These are phyloP conservation scores for Nepenthes mirabilis DNA, from an alignment of 148 eudicot genomes.

Conservation along the genomic window DNA sequence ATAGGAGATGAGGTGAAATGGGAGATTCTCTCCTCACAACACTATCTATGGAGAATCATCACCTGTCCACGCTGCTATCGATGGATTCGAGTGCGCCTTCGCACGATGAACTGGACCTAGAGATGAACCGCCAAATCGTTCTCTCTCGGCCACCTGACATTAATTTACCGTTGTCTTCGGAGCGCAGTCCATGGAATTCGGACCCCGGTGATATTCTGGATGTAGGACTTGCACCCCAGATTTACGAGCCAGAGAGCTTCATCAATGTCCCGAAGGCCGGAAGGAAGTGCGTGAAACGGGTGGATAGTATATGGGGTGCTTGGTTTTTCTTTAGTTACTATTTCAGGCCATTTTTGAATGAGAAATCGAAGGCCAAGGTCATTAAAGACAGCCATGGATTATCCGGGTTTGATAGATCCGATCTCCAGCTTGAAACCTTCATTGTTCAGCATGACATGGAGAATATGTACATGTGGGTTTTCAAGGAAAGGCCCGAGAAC, in stretches of 20 bases:
- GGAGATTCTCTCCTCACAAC: constrained; percentile 18
- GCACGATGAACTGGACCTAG: constrained; percentile 52
- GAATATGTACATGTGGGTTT: constrained; percentile 47
- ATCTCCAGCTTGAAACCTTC: constrained; percentile 56
- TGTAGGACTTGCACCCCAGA: constrained; percentile 47
- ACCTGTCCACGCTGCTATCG: constrained; percentile 52
- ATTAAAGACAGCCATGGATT: constrained; percentile 38
- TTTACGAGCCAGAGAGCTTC: constrained; percentile 35
- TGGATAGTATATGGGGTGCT: constrained; percentile 71
- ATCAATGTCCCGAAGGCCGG: constrained; percentile 32
- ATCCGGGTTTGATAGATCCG: constrained; percentile 48
- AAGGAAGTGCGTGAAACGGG: constrained; percentile 51
- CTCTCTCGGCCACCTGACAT: constrained; percentile 50
- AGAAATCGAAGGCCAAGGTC: constrained; percentile 39
- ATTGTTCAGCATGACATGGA: constrained; percentile 56
- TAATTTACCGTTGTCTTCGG: constrained; percentile 45
- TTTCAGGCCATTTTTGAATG: constrained; percentile 52
- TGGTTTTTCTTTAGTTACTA: constrained; percentile 74
- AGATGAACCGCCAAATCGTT: constrained; percentile 48
- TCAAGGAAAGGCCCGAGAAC: constrained; percentile 41
- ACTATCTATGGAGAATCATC: constrained; percentile 46
- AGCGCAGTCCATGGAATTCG: constrained; percentile 46
- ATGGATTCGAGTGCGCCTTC: constrained; percentile 72
- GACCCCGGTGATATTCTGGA: constrained; percentile 40
- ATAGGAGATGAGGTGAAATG: constrained; percentile 6